These are phyloP conservation scores for Botrytis tulipae DNA, from an alignment of 2,329 filamentous ascomycete species.

Conservation along the genomic window DNA sequence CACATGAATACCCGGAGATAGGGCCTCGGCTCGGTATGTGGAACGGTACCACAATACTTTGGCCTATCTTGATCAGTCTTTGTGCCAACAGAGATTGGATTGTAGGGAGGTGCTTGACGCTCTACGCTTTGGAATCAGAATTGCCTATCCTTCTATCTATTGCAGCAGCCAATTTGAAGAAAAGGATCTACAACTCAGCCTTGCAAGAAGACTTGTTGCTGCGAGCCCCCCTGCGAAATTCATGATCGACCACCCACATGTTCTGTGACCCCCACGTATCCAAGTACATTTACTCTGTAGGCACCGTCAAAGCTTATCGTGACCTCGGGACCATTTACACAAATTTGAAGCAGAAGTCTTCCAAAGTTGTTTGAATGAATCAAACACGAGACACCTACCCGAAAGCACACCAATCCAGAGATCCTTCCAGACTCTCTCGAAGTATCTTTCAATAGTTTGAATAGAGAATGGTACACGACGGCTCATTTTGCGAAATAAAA, in stretches of 20 bases:
- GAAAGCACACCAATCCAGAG: not conserved
- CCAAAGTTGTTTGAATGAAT: not conserved
- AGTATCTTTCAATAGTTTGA: not conserved
- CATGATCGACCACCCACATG: conserved; percentile 13
- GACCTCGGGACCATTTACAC: conserved; percentile 14
- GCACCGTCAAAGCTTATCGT: conserved; percentile 11
- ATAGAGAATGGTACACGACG: not conserved
- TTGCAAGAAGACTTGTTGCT: not conserved
- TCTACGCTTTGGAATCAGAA: not conserved
- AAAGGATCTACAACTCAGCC: not conserved
- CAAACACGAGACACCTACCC: not conserved
- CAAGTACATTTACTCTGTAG: not conserved
- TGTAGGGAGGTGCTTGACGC: not conserved
- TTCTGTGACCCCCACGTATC: conserved; percentile 10
- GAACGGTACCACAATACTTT: conserved; percentile 2
- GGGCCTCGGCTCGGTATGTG: conserved; percentile 13
- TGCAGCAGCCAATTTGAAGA: not conserved
- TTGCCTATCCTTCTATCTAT: not conserved
- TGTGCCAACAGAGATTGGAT: not conserved
- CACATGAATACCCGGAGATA: conserved; percentile 15
- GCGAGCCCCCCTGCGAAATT: not conserved
- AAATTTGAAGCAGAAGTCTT: conserved; percentile 11
- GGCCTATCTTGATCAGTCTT: not conserved
- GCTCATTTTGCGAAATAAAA: conserved; percentile 22
- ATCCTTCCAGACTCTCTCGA: not conserved